Evolutionary conservation across 2,329 filamentous ascomycete species (phyloP).

Genomic region (Talaromyces atroroseus): DNA sequence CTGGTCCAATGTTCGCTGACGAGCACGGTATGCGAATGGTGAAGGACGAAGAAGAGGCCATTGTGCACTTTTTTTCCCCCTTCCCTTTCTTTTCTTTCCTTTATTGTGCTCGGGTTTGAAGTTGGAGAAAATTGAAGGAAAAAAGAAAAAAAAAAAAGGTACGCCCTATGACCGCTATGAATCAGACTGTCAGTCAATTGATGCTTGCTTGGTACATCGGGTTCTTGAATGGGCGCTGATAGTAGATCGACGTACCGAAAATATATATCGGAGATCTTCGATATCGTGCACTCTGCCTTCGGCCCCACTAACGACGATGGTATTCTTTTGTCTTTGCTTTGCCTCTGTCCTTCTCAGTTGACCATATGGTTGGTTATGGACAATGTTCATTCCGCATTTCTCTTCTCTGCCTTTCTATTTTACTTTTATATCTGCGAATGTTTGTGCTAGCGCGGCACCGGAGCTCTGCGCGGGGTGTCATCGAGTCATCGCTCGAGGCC

Average conservation of each 20-base stretch:
- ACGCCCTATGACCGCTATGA: background rate
- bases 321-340: background rate
- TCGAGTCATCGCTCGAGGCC: no score
- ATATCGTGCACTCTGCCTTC: background rate
- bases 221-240: no score
- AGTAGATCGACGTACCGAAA: no score
- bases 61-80: conserved; percentile 9
- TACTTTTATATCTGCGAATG: background rate
- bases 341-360: background rate
- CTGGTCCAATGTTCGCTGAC: conserved; percentile 94
- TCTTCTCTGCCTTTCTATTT: background rate
- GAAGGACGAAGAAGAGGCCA: conserved; percentile 52
- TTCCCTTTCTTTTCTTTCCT: background rate
- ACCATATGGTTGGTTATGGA: background rate
- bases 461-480: background rate
- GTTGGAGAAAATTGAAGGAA: no score
- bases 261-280: background rate
- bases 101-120: background rate
- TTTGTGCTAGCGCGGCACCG: background rate
- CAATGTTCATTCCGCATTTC: background rate
- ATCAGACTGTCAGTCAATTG: background rate
- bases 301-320: background rate
- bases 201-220: background rate
- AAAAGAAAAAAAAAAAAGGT: no score
- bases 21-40: conserved; percentile 81